Conservation (phyloP, 129 eudicot genomes). For the Cynara cardunculus region DNA sequence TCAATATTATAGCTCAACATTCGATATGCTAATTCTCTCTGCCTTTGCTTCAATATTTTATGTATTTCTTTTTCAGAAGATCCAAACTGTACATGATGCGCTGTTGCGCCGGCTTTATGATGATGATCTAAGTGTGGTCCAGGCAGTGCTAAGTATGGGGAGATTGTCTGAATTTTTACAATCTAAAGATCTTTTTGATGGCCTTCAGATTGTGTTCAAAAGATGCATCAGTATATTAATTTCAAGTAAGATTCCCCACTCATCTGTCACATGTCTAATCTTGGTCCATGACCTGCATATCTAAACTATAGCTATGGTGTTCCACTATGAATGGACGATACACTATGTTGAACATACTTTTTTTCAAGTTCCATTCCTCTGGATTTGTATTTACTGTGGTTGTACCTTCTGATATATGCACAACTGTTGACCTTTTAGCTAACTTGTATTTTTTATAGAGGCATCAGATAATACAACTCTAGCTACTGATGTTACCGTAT, state of each 20-base stretch:
- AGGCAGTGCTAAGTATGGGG: slow-evolving; percentile 52
- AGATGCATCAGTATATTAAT: slow-evolving; percentile 47
- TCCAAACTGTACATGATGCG: slow-evolving; percentile 61
- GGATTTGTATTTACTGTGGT: background rate
- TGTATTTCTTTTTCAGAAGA: slow-evolving; percentile 42
- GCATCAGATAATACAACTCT: slow-evolving; percentile 36
- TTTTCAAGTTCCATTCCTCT: background rate
- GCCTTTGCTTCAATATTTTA: background rate
- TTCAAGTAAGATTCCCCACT: slow-evolving; percentile 46
- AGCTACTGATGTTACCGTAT: slow-evolving; percentile 45
- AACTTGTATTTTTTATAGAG: slow-evolving; percentile 35
- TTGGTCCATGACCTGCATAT: background rate
- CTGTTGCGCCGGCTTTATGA: slow-evolving; percentile 65
- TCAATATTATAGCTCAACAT: slow-evolving; percentile 9
- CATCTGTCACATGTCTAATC: background rate
- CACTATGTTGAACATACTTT: background rate
- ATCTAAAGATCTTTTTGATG: slow-evolving; percentile 47
- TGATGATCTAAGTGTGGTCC: slow-evolving; percentile 78
- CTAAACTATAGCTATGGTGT: background rate
- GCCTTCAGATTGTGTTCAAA: slow-evolving; percentile 51
- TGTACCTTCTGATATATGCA: background rate
- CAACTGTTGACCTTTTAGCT: slow-evolving; percentile 13
- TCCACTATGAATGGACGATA: background rate
- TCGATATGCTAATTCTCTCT: slow-evolving; percentile 10
- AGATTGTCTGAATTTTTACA: slow-evolving; percentile 48